Percentiles rank a stretch among this genome's conserved stretches.
Conservation (phyloP, 2,329 filamentous ascomycete species). For the Aspergillus fischeri region DNA sequence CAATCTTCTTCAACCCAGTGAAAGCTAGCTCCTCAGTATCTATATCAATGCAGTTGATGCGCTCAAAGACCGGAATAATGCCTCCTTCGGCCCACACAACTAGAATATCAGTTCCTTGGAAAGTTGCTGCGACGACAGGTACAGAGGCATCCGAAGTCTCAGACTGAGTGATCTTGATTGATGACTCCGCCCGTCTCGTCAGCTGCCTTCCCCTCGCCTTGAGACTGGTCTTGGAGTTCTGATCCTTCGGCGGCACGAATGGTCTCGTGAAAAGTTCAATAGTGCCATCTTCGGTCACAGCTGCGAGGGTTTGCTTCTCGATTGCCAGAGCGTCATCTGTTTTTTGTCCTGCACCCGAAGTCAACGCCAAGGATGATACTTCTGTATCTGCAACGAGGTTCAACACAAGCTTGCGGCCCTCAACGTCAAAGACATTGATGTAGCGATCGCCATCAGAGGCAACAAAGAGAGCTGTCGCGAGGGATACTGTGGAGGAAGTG, state of each 20-base stretch:
- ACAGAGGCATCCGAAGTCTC: conserved; percentile 38
- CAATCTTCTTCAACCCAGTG: conserved; percentile 42
- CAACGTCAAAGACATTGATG: conserved; percentile 47
- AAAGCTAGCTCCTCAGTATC: conserved; percentile 43
- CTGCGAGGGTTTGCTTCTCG: conserved; percentile 43
- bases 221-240: conserved; percentile 32
- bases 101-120: conserved; percentile 45
- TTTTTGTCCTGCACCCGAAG: conserved; percentile 20
- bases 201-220: conserved; percentile 44
- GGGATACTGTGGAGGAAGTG: conserved; percentile 36
- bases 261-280: conserved; percentile 50
- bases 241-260: conserved; percentile 34
- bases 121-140: conserved; percentile 40
- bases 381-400: conserved; percentile 49
- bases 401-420: conserved; percentile 41
- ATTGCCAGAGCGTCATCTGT: conserved; percentile 10
- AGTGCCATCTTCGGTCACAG: conserved; percentile 45
- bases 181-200: conserved; percentile 43
- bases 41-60: conserved; percentile 44
- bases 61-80: conserved; percentile 48
- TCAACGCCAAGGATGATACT: conserved; percentile 37
- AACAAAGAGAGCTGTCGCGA: conserved; percentile 40
- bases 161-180: conserved; percentile 43
- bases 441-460: conserved; percentile 48
- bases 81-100: conserved; percentile 49